Evolutionary conservation across 78 protist genomes (phyloP), one percentile per base, ranked within the genome.

Genomic region (Dictyostelium capitatum): DNA sequence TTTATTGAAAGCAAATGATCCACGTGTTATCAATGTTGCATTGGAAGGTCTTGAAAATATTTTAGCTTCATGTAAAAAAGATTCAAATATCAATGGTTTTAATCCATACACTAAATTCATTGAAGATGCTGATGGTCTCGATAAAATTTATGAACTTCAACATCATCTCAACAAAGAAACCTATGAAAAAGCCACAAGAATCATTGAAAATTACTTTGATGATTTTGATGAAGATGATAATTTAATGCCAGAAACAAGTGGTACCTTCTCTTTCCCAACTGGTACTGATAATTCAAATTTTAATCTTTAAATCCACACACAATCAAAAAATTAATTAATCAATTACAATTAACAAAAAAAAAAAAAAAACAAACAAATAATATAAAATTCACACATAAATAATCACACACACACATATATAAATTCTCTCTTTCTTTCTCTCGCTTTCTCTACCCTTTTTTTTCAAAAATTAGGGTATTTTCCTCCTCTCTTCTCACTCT

Each of bases 41-140:
- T 90, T 99, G 37, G 99, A 98, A 59, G 99, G 97, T 41, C 41
- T 98, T 37, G 98, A 96, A 73, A 87, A 95, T 50, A 92, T 99
- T 15, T 97, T 98, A 48, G 23, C 53, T 37, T 91, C 75, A 25
- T 97, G 98, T 48, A 81, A 90, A 59, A 20, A 20, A 11, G 95
- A 83, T 9, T 51, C 30, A 3, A 7, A 43, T 11, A 37, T 37
- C 43, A 83, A 51, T 46, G 70, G 65, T 19, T 5, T 5, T 41
- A 79, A 81, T 78, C 30, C 14, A 70, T 83, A 73, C 83, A 57
- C 37, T 17, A 25, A 19, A 23, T 46, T 23, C 62, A 47, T 98
- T 30, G 99, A 98, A 89, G 95, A 91, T 50, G 97, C 92, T 19
- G 97, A 82, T 11, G 99, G 99, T 12, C 11, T 96, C 23, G 87